Base-by-base conservation (phyloP, 257 asterid species). In the Capsicum chinense region DNA sequence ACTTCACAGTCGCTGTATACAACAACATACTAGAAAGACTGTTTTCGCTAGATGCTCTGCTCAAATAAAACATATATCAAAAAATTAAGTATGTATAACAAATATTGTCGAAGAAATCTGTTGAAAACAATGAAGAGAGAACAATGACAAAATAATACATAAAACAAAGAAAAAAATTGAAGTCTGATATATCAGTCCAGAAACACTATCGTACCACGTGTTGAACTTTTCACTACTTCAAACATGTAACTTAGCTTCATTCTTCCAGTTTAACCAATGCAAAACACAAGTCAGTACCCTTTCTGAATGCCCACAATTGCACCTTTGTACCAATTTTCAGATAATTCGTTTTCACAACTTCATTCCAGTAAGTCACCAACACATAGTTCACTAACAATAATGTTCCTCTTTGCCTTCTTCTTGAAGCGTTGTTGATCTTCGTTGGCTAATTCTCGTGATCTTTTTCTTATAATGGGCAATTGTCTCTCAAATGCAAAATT, bases 241-340 rank as follows among this genome's bases (percentile, higher is more conserved):
- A 57, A 57, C 16, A 56, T 56, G 42, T 47, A 16, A 70, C 16
- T 70, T 80, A 33, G 9, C 6, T 80, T 80, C 11, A 56, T 4
- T 58, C 3, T 80, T 37, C 2, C 14, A 59, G 58, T 39, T 39
- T 44, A 21, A 69, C 35, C 3, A 83, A 68, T 6, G 81, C 85
- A 56, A 83, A 83, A 35, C 70, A 56, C 3, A 83, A 47, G 0
- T 56, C 17, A 6, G 17, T 5, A 5, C 70, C 70, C 39, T 50
- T 13, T n/a, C 85, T 69, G 2, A 69, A 83, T 37, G 85, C 17
- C 81, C 85, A 83, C 6, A 83, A 3, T 33, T 69, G 81, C 8
- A 83, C 81, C 13, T 4, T 35, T 14, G 37, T 35, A 17, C 26
- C 59, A 2, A 0, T 0, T 11, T 44, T 42, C 85, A 69, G 5